Evolutionary conservation across 768 basidiomycete genomes (phyloP).

Genomic region (Kwoniella sp.): DNA sequence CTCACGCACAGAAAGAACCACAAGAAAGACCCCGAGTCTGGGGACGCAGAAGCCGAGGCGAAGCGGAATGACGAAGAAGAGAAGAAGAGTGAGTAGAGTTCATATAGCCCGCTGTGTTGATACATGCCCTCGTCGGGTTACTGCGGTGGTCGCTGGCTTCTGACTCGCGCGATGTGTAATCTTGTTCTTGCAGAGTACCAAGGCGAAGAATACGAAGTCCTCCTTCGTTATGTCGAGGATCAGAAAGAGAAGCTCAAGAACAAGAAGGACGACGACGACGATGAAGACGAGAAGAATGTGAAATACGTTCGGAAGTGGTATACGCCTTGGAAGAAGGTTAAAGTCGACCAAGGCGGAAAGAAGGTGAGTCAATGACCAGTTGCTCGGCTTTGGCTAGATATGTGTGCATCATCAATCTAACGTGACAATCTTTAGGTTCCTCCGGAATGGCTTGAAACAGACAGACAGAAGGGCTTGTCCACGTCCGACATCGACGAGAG

Average conservation of each 20-base stretch:
- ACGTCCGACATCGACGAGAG: constrained; percentile 56
- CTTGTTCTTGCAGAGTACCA: constrained; percentile 38
- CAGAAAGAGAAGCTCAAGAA: constrained; percentile 47
- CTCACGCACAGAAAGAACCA: constrained; percentile 39
- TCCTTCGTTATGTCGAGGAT: constrained; percentile 57
- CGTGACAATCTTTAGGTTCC: constrained; percentile 49
- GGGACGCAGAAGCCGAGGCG: constrained; percentile 38
- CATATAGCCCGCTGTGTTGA: not conserved
- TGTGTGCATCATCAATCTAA: not conserved
- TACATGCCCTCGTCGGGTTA: not conserved
- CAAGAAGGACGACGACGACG: constrained; percentile 44
- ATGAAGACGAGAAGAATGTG: constrained; percentile 54
- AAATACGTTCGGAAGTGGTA: constrained; percentile 59
- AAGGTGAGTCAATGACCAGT: constrained; percentile 46
- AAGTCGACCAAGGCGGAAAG: constrained; percentile 45
- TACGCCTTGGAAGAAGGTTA: constrained; percentile 60
- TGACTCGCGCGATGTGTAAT: too few relatives aligned
- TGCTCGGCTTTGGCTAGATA: too few relatives aligned
- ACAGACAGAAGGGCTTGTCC: constrained; percentile 57
- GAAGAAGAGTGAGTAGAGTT: constrained; percentile 44
- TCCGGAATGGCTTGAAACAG: constrained; percentile 59
- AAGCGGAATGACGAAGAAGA: constrained; percentile 37
- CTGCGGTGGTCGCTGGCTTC: too few relatives aligned
- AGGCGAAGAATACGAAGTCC: constrained; percentile 58
- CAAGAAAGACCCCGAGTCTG: constrained; percentile 34